These are phyloP conservation scores for Aureobasidium sp. DNA, from an alignment of 2,329 filamentous ascomycete species.

Conservation along the genomic window DNA sequence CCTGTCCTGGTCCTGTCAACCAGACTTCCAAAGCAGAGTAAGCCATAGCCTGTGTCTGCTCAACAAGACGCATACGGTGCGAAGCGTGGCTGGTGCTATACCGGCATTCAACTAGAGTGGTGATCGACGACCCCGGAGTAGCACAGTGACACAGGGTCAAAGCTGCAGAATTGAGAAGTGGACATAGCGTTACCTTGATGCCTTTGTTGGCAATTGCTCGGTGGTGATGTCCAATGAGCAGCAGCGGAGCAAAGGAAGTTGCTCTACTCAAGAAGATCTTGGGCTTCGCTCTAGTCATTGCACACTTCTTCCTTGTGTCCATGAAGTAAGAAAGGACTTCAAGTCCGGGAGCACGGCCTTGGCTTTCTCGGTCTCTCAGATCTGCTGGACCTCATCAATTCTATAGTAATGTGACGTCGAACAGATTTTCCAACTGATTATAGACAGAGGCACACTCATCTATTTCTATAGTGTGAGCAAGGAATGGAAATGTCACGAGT, in stretches of 20 bases:
- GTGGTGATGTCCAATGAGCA: neutral
- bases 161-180: neutral
- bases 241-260: neutral
- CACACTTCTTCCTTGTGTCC: neutral
- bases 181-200: neutral
- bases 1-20: neutral
- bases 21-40: neutral
- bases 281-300: neutral
- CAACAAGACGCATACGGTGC: neutral
- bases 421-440: neutral
- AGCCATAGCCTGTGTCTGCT: neutral
- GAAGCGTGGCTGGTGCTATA: neutral
- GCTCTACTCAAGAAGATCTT: neutral
- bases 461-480: neutral
- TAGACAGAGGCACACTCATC: neutral
- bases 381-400: neutral
- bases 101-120: neutral
- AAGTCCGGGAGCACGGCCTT: neutral
- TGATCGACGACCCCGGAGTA: neutral
- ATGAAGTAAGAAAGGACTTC: neutral
- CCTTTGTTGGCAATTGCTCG: neutral
- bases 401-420: neutral
- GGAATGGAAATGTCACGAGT: neutral
- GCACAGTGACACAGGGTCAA: neutral
- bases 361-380: neutral